These are phyloP conservation scores for Leptographium radiaticola DNA, from an alignment of 2,329 filamentous ascomycete genomes.

Conservation along the genomic window DNA sequence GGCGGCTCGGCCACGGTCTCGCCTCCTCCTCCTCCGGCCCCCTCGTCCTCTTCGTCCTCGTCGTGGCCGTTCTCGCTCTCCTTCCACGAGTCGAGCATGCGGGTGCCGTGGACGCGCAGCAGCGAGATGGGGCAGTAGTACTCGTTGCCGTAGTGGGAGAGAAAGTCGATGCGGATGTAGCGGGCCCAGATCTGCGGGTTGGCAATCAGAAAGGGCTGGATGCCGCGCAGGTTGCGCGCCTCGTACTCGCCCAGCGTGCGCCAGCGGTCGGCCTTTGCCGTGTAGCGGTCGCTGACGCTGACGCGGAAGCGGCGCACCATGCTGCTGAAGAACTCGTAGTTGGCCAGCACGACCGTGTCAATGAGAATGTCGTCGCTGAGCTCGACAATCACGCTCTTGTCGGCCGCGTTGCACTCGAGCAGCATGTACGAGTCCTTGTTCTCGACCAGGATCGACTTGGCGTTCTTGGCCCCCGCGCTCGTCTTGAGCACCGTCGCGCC, in stretches of 20 bases:
- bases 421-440: constrained; percentile 99
- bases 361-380: constrained; percentile 77
- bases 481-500: constrained; percentile 89
- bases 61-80: constrained; percentile 58
- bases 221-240: constrained; percentile 81
- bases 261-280: constrained; percentile 87
- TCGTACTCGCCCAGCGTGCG: constrained; percentile 78
- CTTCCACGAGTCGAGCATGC: constrained; percentile 89
- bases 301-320: constrained; percentile 86
- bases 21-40: constrained; percentile 35
- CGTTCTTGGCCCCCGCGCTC: constrained; percentile 72
- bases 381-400: constrained; percentile 92
- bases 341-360: constrained; percentile 92
- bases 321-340: constrained; percentile 98
- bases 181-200: constrained; percentile 93
- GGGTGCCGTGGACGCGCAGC: constrained; percentile 84
- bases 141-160: constrained; percentile 90
- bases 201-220: constrained; percentile 88
- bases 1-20: constrained; percentile 2
- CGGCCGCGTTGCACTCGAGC: constrained; percentile 71
- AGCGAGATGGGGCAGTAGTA: constrained; percentile 92
- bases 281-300: constrained; percentile 89
- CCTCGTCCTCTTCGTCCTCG: constrained; percentile 41
- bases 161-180: constrained; percentile 81
- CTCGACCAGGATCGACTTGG: constrained; percentile 80